Percentiles rank a stretch among this genome's conserved stretches.
These are phyloP conservation scores for Vitis riparia DNA, from an alignment of 164 flowering plant genomes.

Conservation along the genomic window DNA sequence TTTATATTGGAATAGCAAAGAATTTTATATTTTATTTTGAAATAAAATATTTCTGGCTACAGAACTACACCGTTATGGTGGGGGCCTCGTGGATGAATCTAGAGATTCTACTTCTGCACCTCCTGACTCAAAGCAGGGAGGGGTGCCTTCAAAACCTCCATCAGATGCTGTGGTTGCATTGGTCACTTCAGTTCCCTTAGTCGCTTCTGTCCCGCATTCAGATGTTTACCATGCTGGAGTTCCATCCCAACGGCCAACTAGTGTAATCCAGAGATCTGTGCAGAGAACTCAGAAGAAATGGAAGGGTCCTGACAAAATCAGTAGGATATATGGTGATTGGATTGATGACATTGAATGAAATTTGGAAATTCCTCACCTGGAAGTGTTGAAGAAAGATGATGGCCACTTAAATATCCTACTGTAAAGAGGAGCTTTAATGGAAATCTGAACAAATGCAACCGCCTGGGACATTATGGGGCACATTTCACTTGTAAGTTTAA, in stretches of 20 bases:
- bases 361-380: background rate
- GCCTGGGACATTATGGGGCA: background rate
- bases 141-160: constrained; percentile 38
- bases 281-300: constrained; percentile 74
- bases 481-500: too few relatives aligned
- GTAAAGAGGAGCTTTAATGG: too few relatives aligned
- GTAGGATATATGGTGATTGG: constrained; percentile 99
- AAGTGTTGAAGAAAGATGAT: constrained; percentile 2
- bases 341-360: constrained; percentile 74
- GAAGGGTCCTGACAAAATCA: constrained; percentile 98
- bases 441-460: too few relatives aligned
- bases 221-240: constrained; percentile 72
- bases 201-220: constrained; percentile 51
- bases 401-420: too few relatives aligned
- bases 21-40: background rate
- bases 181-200: constrained; percentile 37
- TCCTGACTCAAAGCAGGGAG: constrained; percentile 57
- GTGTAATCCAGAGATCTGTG: constrained; percentile 54
- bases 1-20: background rate
- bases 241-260: constrained; percentile 65
- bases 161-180: constrained; percentile 40
- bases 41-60: constrained; percentile 10
- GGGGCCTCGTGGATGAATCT: constrained; percentile 80
- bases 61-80: constrained; percentile 91
- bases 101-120: constrained; percentile 52